These are phyloP conservation scores for Telfairia occidentalis DNA, from an alignment of 331 rosid species.

Conservation along the genomic window DNA sequence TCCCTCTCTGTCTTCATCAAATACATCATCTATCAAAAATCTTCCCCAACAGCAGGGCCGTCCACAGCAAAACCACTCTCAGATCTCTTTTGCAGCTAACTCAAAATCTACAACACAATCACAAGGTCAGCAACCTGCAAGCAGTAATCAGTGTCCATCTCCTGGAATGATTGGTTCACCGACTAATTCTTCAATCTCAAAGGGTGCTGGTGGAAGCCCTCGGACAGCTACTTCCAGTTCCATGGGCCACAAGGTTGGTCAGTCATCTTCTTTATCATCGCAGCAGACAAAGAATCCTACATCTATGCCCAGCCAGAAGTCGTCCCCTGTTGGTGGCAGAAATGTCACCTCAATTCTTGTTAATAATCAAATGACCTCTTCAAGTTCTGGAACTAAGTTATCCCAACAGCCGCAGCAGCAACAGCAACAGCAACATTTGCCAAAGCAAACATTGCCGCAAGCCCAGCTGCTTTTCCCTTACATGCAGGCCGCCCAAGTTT, in stretches of 20 bases:
- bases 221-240: slow-evolving; percentile 51
- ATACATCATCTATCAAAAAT: slow-evolving; percentile 41
- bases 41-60: slow-evolving; percentile 61
- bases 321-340: slow-evolving; percentile 80
- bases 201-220: slow-evolving; percentile 84
- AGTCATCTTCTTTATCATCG: slow-evolving; percentile 50
- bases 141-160: slow-evolving; percentile 58
- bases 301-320: slow-evolving; percentile 40
- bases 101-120: slow-evolving; percentile 41
- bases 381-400: slow-evolving; percentile 37
- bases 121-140: slow-evolving; percentile 46
- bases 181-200: slow-evolving; percentile 72
- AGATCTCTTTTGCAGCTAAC: slow-evolving; percentile 71
- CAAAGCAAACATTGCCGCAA: slow-evolving; percentile 59
- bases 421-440: slow-evolving; percentile 25
- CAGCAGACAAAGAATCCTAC: slow-evolving; percentile 66
- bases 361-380: slow-evolving; percentile 41
- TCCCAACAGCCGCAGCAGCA: slow-evolving; percentile 30
- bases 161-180: slow-evolving; percentile 79
- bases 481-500: slow-evolving; percentile 36
- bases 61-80: slow-evolving; percentile 53
- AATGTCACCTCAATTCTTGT: slow-evolving; percentile 59
- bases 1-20: slow-evolving; percentile 46
- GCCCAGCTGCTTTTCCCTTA: slow-evolving; percentile 50
- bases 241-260: slow-evolving; percentile 54